phyloP scores from a whole-genome alignment of 176 grass and related monocot genomes.

The Ampelocalamus luodianensis region DNA sequence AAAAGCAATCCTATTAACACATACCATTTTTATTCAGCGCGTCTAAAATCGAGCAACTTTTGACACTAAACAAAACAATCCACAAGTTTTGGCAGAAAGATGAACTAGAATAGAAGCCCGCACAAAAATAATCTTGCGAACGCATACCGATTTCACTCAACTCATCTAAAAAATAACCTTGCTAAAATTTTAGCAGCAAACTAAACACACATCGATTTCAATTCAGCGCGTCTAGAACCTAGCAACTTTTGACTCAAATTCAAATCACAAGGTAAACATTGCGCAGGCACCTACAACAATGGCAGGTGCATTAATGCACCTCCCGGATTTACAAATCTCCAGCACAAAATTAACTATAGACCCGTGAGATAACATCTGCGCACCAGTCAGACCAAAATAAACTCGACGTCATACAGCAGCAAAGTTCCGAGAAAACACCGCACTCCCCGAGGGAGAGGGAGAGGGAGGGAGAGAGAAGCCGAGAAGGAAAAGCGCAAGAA shows the following conservation, averaged over 20 bases:
- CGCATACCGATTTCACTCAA: neutral
- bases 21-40: neutral
- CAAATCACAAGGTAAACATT: neutral
- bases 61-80: neutral
- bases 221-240: neutral
- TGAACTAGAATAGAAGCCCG: neutral
- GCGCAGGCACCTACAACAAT: neutral
- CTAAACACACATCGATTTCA: neutral
- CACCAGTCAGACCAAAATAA: no score
- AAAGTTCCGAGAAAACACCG: constrained; percentile 12
- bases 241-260: neutral
- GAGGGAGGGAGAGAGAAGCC: neutral
- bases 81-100: neutral
- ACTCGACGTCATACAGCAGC: neutral
- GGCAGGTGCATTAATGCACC: neutral
- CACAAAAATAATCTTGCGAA: neutral
- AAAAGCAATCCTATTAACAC: neutral
- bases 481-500: neutral
- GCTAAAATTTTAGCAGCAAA: neutral
- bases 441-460: no score
- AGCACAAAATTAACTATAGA: no score
- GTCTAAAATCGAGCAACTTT: neutral
- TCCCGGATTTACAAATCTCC: neutral
- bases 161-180: neutral
- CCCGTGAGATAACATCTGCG: no score